Conservation (phyloP, 31 red algal species). For the Odonthalia washingtoniensis region DNA sequence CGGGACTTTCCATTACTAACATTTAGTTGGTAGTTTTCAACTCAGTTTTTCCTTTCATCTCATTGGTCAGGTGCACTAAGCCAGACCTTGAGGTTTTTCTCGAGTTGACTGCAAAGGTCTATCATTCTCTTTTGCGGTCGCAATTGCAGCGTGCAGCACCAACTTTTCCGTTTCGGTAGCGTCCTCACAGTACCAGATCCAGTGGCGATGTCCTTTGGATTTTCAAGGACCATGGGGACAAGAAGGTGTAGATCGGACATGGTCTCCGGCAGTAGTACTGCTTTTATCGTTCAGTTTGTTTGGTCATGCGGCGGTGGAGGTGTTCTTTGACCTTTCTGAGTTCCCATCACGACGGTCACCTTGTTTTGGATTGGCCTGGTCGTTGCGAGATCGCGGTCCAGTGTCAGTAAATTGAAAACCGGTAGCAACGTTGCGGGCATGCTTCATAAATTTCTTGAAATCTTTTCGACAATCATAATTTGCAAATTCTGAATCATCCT, state of each 20-base stretch:
- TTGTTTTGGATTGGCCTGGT: not conserved
- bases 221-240: not conserved
- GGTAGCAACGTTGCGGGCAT: constrained; percentile 6
- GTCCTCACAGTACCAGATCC: not conserved
- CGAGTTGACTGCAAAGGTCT: not conserved
- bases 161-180: not conserved
- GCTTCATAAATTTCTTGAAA: constrained; percentile 23
- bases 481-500: constrained; percentile 7
- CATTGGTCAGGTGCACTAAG: not conserved
- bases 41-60: not conserved
- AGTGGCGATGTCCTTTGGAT: not conserved
- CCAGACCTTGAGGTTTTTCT: not conserved
- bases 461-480: not conserved
- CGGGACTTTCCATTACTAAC: not conserved
- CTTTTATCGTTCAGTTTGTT: not conserved
- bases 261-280: too few species aligned
- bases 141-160: not conserved
- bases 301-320: not conserved
- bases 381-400: not conserved
- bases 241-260: not conserved
- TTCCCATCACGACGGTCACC: not conserved
- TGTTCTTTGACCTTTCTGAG: not conserved
- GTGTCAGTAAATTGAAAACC: not conserved
- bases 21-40: not conserved
- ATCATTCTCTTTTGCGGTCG: not conserved